Conservation (phyloP, 108 stramenopile species). For the Bacterosira constricta region DNA sequence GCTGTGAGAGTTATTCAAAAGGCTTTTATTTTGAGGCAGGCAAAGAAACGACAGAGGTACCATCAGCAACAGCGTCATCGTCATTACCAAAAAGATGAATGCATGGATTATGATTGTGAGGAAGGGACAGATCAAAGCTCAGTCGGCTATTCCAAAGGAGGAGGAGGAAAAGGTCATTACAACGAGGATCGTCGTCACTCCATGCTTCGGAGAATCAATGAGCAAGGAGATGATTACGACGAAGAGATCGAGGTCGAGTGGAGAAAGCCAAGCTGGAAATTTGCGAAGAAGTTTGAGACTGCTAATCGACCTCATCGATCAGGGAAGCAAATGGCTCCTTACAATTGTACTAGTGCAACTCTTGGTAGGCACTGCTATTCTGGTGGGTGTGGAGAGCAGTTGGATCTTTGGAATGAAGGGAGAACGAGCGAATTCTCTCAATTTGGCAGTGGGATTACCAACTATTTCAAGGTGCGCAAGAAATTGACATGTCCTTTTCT, state of each 20-base stretch:
- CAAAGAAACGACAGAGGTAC: constrained; percentile 7
- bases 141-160: neutral
- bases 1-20: constrained; percentile 48
- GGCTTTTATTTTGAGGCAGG: constrained; percentile 34
- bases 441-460: constrained; percentile 70
- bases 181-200: constrained; percentile 13
- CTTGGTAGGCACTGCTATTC: constrained; percentile 63
- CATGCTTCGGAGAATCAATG: constrained; percentile 36
- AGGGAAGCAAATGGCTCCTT: constrained; percentile 39
- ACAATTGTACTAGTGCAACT: constrained; percentile 40
- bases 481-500: neutral
- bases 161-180: constrained; percentile 8
- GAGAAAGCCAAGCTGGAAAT: constrained; percentile 52
- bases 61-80: neutral
- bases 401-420: constrained; percentile 74
- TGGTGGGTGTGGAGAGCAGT: constrained; percentile 66
- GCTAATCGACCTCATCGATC: constrained; percentile 48
- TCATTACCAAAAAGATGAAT: constrained; percentile 9
- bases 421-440: constrained; percentile 61
- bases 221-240: constrained; percentile 46
- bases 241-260: constrained; percentile 50
- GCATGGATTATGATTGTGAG: neutral
- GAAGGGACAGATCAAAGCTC: neutral
- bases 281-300: constrained; percentile 48
- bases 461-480: constrained; percentile 64